Conservation (phyloP, 2,329 filamentous ascomycete genomes). For the Ophiocordyceps unilateralis region DNA sequence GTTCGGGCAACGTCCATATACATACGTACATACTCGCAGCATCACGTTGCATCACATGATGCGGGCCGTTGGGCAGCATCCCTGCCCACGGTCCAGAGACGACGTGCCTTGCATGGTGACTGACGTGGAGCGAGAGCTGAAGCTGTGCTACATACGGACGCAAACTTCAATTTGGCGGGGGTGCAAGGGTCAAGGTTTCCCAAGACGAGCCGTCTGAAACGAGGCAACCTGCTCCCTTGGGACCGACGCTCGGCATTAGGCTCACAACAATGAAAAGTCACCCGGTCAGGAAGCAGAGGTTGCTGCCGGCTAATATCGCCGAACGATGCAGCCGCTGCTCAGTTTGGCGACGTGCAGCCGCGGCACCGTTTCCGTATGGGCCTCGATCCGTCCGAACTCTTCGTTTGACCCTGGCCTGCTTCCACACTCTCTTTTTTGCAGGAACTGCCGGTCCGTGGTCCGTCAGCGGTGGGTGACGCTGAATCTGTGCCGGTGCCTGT, state of each 20-base stretch:
- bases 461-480: no score
- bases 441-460: no score
- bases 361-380: neutral
- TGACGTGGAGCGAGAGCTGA: neutral
- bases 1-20: no score
- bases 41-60: conserved; percentile 1
- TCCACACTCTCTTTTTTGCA: no score
- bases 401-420: no score
- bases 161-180: neutral
- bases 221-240: no score
- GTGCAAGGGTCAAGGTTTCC: neutral
- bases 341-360: neutral
- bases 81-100: neutral
- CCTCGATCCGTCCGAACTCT: neutral
- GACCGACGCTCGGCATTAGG: neutral
- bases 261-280: neutral
- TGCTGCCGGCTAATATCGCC: neutral
- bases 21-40: neutral
- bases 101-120: neutral
- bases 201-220: neutral
- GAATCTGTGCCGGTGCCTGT: no score
- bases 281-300: no score
- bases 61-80: neutral
- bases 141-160: neutral
- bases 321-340: neutral